phyloP scores from a whole-genome alignment of 768 basidiomycete genomes.

The Leucogyrophana mollusca region DNA sequence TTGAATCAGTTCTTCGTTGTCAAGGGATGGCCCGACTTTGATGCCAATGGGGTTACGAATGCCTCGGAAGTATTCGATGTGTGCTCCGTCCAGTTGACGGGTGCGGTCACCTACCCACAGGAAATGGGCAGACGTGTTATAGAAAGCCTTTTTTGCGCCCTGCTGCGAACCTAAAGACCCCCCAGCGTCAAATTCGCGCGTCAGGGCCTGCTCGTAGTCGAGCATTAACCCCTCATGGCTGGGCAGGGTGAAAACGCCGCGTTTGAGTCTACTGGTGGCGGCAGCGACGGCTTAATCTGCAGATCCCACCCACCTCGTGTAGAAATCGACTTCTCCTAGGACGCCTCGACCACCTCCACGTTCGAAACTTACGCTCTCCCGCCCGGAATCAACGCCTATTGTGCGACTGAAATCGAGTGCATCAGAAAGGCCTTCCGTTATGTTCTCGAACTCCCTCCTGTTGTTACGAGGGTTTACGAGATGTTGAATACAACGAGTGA shows the following conservation, averaged over 20 bases:
- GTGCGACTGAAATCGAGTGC: conserved; percentile 92
- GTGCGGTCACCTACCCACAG: conserved; percentile 98
- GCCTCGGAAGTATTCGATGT: conserved; percentile 93
- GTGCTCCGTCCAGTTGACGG: conserved; percentile 86
- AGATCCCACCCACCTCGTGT: conserved; percentile 63
- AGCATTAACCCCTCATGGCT: conserved; percentile 95
- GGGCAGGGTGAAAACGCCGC: conserved; percentile 1
- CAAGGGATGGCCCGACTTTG: conserved; percentile 93
- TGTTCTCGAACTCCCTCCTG: conserved; percentile 81
- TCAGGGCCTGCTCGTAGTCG: conserved; percentile 89
- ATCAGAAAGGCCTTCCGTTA: conserved; percentile 82
- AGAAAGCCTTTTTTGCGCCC: conserved; percentile 45
- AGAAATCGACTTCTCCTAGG: conserved; percentile 89
- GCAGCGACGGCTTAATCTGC: neutral
- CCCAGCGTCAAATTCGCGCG: conserved; percentile 59
- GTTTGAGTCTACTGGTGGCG: neutral
- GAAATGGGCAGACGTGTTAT: conserved; percentile 93
- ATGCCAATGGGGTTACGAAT: conserved; percentile 93
- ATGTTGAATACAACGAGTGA: conserved; percentile 6
- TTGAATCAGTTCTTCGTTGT: conserved; percentile 67
- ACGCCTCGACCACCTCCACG: conserved; percentile 67
- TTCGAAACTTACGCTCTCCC: conserved; percentile 53
- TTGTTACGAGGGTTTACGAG: neutral
- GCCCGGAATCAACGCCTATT: conserved; percentile 68
- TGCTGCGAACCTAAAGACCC: conserved; percentile 7